These are phyloP conservation scores for Colletotrichum chrysophilum DNA, from an alignment of 2,329 filamentous ascomycete species.

Conservation along the genomic window DNA sequence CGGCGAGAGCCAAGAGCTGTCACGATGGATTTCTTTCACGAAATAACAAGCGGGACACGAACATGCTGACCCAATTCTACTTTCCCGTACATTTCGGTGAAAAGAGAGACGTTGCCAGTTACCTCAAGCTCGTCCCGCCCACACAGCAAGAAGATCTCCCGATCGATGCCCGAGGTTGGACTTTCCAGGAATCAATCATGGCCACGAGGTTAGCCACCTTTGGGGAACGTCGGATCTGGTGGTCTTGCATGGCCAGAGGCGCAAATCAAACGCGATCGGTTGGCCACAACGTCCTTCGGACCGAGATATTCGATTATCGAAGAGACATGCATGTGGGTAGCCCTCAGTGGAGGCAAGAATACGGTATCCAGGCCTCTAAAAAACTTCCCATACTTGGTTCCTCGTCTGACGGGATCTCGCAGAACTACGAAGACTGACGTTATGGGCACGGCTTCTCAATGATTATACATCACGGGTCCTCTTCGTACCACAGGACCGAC, in stretches of 20 bases:
- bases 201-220: not conserved
- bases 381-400: not conserved
- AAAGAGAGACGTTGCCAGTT: not conserved
- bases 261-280: not conserved
- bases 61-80: not conserved
- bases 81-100: not conserved
- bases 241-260: not conserved
- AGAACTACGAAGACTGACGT: not conserved
- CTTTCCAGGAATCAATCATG: not conserved
- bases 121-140: not conserved
- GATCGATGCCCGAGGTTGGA: not conserved
- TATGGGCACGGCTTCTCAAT: not conserved
- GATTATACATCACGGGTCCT: not conserved
- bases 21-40: not conserved
- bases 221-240: not conserved
- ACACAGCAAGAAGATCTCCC: not conserved
- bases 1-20: not conserved
- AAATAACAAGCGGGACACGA: not conserved
- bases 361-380: not conserved
- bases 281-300: not conserved
- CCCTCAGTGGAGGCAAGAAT: not conserved
- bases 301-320: not conserved
- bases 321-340: not conserved
- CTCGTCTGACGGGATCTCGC: not conserved
- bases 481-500: not conserved